Base-by-base conservation (phyloP, 192 early-diverging fungal genomes). In the Dimargaris xerosporica region DNA sequence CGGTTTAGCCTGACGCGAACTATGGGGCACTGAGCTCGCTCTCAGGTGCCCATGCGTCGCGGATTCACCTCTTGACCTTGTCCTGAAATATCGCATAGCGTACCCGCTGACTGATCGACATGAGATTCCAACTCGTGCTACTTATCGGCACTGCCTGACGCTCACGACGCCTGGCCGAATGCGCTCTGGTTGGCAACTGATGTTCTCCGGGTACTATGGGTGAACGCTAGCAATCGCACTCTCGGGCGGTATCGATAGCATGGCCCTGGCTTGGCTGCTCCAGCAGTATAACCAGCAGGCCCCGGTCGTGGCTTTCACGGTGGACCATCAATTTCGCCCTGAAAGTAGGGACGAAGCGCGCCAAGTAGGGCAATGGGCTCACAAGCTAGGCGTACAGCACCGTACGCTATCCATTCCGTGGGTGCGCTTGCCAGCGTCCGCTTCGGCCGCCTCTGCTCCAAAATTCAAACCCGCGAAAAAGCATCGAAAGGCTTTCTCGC, bases 141-240 rank as follows among this genome's bases (percentile, higher is more conserved):
- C 47, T 50, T 50, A 4, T 7, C 47, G 19, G 47, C 17, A 50
- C 47, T 50, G 25, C 25, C 47, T 21, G 3, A 50, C 17, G 19
- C 47, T 21, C 47, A 50, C 47, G 25, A 50, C 25, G 17, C 47
- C 17, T 21, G 19, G 19, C 11, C 11, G 19, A 46, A 50, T 50
- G 9, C 7, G 25, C 25, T 23, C 4, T 50, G 47, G 4, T 21
- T 50, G 25, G 3, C 25, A 50, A 50, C 25, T 23, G 2, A 7
- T 50, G 25, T 50, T 50, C 47, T 5, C 47, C 47, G 9, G 9
- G 19, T 17, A 23, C 25, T 7, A 21, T 50, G 25, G 25, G 4
- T 23, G 17, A 17, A 50, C 47, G n/a, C 68, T 71, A 44, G 58
- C 70, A 23, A 71, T 73, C 54, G 81, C 82, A 46, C 74, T 71